phyloP scores from a whole-genome alignment of 768 basidiomycete genomes.

The Coprinellus aureogranulatus region DNA sequence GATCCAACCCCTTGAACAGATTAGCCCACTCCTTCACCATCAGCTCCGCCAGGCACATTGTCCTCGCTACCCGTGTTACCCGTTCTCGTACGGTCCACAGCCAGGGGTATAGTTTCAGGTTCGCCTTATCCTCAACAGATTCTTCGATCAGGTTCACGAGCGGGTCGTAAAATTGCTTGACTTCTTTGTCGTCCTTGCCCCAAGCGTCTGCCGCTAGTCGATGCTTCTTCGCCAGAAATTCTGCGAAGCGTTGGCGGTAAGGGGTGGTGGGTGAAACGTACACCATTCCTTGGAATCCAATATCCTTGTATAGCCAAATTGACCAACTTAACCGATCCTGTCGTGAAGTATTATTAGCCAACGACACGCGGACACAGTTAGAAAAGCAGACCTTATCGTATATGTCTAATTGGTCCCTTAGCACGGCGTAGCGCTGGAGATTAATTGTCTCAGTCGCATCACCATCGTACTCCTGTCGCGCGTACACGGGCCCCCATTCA shows the following conservation, averaged over 20 bases:
- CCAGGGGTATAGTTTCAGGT: slow-evolving; percentile 58
- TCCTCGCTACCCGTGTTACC: slow-evolving; percentile 62
- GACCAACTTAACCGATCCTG: slow-evolving; percentile 72
- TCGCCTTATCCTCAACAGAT: slow-evolving; percentile 43
- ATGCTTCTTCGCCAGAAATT: slow-evolving; percentile 73
- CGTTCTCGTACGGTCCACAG: slow-evolving; percentile 62
- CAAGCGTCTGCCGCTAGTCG: slow-evolving; percentile 73
- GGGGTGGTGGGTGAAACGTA: slow-evolving; percentile 63
- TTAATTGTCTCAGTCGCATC: slow-evolving; percentile 67
- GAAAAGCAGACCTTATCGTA: slow-evolving; percentile 53
- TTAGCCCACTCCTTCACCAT: slow-evolving; percentile 73
- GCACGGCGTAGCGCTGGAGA: slow-evolving; percentile 56
- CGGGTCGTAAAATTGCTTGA: slow-evolving; percentile 63
- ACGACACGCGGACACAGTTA: neutral
- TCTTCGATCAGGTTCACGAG: slow-evolving; percentile 58
- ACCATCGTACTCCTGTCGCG: slow-evolving; percentile 58
- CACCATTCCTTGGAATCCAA: slow-evolving; percentile 83
- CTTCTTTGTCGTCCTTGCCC: slow-evolving; percentile 64
- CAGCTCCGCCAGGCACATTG: slow-evolving; percentile 69
- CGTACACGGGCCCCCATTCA: slow-evolving; percentile 84
- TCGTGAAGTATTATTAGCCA: neutral
- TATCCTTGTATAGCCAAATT: slow-evolving; percentile 86
- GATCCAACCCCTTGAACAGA: slow-evolving; percentile 55
- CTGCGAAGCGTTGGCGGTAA: slow-evolving; percentile 65
- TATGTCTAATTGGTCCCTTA: slow-evolving; percentile 70